Evolutionary conservation across 345 rosid species (phyloP).

Genomic region (Eucalyptus curtisii): DNA sequence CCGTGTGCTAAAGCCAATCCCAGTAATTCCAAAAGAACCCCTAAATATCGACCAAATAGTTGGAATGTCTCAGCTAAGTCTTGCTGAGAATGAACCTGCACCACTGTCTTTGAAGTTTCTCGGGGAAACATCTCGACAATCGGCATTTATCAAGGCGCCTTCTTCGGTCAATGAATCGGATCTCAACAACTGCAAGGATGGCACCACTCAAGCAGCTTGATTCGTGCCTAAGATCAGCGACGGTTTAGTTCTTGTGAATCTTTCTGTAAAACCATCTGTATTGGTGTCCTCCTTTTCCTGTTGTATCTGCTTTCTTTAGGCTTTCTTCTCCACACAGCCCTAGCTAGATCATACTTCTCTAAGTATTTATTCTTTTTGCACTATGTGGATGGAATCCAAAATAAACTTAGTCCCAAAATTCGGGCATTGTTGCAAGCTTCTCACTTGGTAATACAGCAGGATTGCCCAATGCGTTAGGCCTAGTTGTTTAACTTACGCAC

Average conservation of each 20-base stretch:
- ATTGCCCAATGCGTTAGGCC: not conserved
- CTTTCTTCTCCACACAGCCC: not conserved
- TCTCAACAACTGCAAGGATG: conserved; percentile 19
- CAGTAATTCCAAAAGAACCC: conserved; percentile 53
- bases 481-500: not conserved
- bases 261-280: not conserved
- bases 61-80: conserved; percentile 66
- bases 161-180: conserved; percentile 31
- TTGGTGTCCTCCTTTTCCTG: not conserved
- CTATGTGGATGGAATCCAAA: not conserved
- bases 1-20: conserved; percentile 59
- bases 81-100: conserved; percentile 45
- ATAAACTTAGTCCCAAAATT: not conserved
- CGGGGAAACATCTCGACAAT: conserved; percentile 66
- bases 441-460: not conserved
- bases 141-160: conserved; percentile 66
- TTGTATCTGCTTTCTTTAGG: not conserved
- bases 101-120: conserved; percentile 46
- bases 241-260: not conserved
- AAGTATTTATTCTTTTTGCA: not conserved
- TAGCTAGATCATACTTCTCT: not conserved
- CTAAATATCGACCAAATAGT: conserved; percentile 61
- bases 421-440: not conserved
- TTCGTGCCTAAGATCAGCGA: not conserved
- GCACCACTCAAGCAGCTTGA: conserved; percentile 53